These are phyloP conservation scores for Asterella californica DNA, from an alignment of 225 moss, liverwort and hornwort species.

Conservation along the genomic window DNA sequence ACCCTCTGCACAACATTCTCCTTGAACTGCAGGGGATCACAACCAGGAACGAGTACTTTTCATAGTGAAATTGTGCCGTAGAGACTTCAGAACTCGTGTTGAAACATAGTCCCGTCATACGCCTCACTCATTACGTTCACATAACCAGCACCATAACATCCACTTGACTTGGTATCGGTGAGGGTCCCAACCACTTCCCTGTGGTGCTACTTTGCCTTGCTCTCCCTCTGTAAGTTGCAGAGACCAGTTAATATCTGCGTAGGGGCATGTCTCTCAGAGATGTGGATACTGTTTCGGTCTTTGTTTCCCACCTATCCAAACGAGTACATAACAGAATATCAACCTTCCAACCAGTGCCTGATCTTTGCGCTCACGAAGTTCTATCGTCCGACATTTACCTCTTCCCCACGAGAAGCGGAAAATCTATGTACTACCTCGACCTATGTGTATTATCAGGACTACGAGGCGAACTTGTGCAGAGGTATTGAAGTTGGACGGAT, in stretches of 20 bases:
- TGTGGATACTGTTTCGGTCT: not conserved
- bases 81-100: not conserved
- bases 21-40: slow-evolving; percentile 51
- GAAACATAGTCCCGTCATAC: not conserved
- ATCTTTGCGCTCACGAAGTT: too few relatives aligned
- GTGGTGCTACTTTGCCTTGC: not conserved
- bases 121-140: not conserved
- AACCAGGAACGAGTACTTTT: not conserved
- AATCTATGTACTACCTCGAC: not conserved
- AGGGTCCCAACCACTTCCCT: not conserved
- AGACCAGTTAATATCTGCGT: not conserved
- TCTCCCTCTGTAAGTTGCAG: not conserved
- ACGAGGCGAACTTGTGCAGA: not conserved
- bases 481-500: not conserved
- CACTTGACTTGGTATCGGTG: not conserved
- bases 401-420: not conserved
- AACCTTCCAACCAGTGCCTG: too few relatives aligned
- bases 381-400: too few relatives aligned
- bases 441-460: not conserved
- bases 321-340: not conserved
- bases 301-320: not conserved
- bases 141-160: too few relatives aligned
- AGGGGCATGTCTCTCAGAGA: not conserved
- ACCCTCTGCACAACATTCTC: slow-evolving; percentile 87
- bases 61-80: not conserved